Base-by-base conservation (phyloP, 306 rosid species). In the Erythrophleum fordii region DNA sequence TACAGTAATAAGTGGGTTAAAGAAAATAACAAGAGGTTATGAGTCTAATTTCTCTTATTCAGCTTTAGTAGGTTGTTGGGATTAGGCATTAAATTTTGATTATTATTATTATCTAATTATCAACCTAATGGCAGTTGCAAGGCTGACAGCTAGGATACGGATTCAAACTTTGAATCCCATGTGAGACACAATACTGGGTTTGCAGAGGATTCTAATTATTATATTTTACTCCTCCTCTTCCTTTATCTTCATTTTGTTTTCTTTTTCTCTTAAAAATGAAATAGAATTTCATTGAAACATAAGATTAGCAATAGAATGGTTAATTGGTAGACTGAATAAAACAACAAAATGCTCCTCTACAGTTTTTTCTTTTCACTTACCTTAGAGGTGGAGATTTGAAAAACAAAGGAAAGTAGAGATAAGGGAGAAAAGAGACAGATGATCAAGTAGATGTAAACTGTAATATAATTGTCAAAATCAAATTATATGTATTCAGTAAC, bases 81-180 rank as follows among this genome's bases (percentile, higher is more conserved):
- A 44, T 22, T 12, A 45, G 41, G 74, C 34, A 12, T 14, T 6
- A 25, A 45, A 6, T 56, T 78, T 82, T 64, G 41, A n/a, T 44
- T 48, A 46, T 14, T 17, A 39, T 59, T 79, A 55, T 74, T 82
- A n/a, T n/a, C n/a, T 82, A 85, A 62, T 69, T 49, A 70, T 82
- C 84, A 86, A 77, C 80, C 81, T 62, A 52, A 69, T 64, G 77
- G 42, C 53, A 53, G 58, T 53, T 58, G 29, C 41, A 65, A 53
- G 64, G 81, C 70, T 83, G 81, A 77, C 85, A 83, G 81, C 67
- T 28, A n/a, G 37, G 60, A 52, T n/a, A 55, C 55, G 69, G 74
- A 73, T 81, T 77, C 79, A 67, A 59, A 67, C 69, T 77, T 67
- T 2, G n/a, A 67, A 67, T 67, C 51, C 72, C 72, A 39, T 39